Percentiles rank a stretch among this genome's conserved stretches.
Conservation (phyloP, 2,329 filamentous ascomycete species). For the Calonectria pauciramosa region DNA sequence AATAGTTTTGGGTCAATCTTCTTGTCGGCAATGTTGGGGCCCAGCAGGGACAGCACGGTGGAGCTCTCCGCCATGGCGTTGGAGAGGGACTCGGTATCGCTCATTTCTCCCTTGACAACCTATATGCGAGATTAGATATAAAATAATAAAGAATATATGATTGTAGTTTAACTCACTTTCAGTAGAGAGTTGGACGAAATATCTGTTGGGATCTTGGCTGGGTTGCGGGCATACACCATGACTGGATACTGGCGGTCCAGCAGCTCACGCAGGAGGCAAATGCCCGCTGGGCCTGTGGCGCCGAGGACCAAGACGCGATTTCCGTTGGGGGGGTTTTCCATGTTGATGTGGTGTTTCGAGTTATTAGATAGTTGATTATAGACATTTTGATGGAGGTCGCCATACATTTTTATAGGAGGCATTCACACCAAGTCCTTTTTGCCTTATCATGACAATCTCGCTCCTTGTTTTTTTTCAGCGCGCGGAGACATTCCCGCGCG, state of each 20-base stretch:
- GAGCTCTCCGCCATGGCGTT: constrained; percentile 17
- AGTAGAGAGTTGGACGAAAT: constrained; percentile 5
- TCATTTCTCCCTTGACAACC: constrained; percentile 44
- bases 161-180: constrained; percentile 1
- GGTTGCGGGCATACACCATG: constrained; percentile 36
- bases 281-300: constrained; percentile 49
- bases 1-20: background rate
- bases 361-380: background rate
- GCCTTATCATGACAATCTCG: background rate
- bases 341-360: background rate
- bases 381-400: background rate
- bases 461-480: background rate
- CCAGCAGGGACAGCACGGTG: constrained; percentile 30
- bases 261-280: constrained; percentile 48
- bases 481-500: constrained; percentile 13
- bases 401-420: background rate
- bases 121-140: background rate
- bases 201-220: constrained; percentile 25
- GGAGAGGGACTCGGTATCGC: constrained; percentile 24
- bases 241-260: constrained; percentile 42
- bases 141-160: background rate
- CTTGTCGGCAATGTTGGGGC: background rate
- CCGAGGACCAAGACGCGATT: constrained; percentile 46
- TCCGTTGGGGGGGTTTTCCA: background rate
- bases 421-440: background rate